These are phyloP conservation scores for Gyromitra esculenta DNA, from an alignment of 2,329 filamentous ascomycete species.

Conservation along the genomic window DNA sequence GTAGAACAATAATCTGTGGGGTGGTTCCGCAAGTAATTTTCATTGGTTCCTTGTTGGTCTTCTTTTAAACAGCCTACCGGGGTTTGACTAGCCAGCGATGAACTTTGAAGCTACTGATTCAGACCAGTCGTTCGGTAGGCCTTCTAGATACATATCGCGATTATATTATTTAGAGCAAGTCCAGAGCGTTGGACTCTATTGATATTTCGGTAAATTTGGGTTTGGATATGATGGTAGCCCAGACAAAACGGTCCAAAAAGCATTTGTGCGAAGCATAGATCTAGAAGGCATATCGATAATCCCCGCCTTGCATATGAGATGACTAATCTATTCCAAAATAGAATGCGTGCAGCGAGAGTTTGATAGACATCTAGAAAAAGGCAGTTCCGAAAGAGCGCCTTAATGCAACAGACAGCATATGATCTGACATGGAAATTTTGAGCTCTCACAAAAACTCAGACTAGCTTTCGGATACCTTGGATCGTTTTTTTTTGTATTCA, in stretches of 20 bases:
- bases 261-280: background rate
- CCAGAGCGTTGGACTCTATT: background rate
- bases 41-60: conserved; percentile 17
- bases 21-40: background rate
- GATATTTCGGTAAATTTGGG: background rate
- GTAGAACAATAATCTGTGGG: conserved; percentile 6
- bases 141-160: background rate
- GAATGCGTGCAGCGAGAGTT: background rate
- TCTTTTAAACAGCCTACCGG: conserved; percentile 20
- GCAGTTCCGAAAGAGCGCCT: too few species aligned
- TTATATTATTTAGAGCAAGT: background rate
- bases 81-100: background rate
- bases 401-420: too few species aligned
- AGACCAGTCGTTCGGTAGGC: background rate
- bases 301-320: background rate
- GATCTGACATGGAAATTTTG: too few species aligned
- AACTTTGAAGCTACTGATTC: background rate
- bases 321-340: background rate
- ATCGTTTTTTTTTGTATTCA: background rate
- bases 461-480: background rate
- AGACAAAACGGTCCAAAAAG: background rate
- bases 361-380: background rate
- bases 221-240: background rate
- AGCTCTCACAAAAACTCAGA: background rate
- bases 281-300: background rate